phyloP scores from a whole-genome alignment of 2,329 filamentous ascomycete genomes.

The Parastagonospora nodorum region DNA sequence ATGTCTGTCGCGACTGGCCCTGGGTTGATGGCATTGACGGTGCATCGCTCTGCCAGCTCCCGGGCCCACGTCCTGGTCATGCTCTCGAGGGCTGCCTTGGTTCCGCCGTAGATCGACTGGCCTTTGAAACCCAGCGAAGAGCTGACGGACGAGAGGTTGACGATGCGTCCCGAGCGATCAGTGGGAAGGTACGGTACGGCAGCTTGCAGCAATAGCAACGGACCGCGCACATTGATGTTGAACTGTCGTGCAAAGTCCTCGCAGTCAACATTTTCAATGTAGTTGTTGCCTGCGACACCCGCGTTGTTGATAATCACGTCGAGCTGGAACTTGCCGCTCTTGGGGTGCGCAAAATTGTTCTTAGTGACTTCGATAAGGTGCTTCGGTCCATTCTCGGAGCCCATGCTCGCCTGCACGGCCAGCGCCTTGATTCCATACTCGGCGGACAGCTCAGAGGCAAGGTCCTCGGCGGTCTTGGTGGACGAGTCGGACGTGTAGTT shows the following conservation, averaged over 20 bases:
- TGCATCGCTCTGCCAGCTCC: conserved; percentile 65
- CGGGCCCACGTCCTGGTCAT: conserved; percentile 73
- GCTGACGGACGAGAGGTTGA: conserved; percentile 66
- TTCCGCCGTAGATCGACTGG: conserved; percentile 68
- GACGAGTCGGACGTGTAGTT: conserved; percentile 73
- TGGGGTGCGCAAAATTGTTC: conserved; percentile 62
- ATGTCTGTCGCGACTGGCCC: conserved; percentile 68
- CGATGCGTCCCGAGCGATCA: conserved; percentile 69
- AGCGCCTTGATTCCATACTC: conserved; percentile 65
- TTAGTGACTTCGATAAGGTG: conserved; percentile 64
- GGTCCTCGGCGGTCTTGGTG: conserved; percentile 54
- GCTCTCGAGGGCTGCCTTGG: conserved; percentile 69
- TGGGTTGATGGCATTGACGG: conserved; percentile 70
- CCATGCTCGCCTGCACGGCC: conserved; percentile 73
- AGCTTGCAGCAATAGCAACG: conserved; percentile 77
- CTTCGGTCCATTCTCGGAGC: conserved; percentile 63
- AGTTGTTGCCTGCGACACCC: conserved; percentile 68
- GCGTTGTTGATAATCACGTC: conserved; percentile 91
- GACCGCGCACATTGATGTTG: conserved; percentile 80
- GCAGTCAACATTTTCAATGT: conserved; percentile 64
- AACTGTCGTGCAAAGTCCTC: conserved; percentile 74
- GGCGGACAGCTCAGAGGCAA: conserved; percentile 61
- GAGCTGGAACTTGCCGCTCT: conserved; percentile 65
- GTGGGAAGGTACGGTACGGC: conserved; percentile 69
- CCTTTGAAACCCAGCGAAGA: conserved; percentile 61